These are phyloP conservation scores for Ulvella scutata DNA, from an alignment of 139 green algal genomes.

Conservation along the genomic window DNA sequence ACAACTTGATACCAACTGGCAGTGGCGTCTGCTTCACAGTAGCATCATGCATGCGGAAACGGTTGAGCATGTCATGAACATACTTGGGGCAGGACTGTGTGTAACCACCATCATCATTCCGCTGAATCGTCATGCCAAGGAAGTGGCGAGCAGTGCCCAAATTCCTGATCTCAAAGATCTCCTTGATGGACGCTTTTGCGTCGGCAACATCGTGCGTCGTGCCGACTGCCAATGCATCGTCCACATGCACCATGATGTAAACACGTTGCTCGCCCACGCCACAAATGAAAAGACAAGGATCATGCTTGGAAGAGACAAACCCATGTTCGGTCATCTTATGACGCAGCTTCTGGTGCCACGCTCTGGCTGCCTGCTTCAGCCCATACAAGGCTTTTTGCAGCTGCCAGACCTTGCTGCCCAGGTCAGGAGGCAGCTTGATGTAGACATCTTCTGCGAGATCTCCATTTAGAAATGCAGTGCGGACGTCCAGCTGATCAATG, in stretches of 20 bases:
- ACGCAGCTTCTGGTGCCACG: conserved; percentile 9
- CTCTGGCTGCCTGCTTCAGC: conserved; percentile 15
- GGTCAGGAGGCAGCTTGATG: conserved; percentile 16
- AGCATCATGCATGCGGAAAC: neutral
- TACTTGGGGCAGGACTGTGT: neutral
- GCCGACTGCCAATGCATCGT: conserved; percentile 7
- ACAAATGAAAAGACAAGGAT: too few species aligned
- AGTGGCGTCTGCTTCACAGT: neutral
- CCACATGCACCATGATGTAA: conserved; percentile 12
- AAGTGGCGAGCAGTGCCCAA: conserved; percentile 9
- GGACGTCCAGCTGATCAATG: conserved; percentile 29
- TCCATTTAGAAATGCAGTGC: conserved; percentile 41
- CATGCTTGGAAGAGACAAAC: too few species aligned
- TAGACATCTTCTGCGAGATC: conserved; percentile 22
- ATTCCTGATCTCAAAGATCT: conserved; percentile 5
- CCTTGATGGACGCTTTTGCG: neutral
- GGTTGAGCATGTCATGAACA: neutral
- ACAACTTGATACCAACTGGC: neutral
- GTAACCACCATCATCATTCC: conserved; percentile 2
- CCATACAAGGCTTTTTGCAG: conserved; percentile 26
- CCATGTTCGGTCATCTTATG: too few species aligned
- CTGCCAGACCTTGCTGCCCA: neutral
- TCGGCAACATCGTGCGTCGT: neutral
- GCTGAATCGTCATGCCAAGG: conserved; percentile 8
- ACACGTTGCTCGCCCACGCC: neutral